These are phyloP conservation scores for Dothistroma pini DNA, from an alignment of 2,329 filamentous ascomycete genomes.

Conservation along the genomic window DNA sequence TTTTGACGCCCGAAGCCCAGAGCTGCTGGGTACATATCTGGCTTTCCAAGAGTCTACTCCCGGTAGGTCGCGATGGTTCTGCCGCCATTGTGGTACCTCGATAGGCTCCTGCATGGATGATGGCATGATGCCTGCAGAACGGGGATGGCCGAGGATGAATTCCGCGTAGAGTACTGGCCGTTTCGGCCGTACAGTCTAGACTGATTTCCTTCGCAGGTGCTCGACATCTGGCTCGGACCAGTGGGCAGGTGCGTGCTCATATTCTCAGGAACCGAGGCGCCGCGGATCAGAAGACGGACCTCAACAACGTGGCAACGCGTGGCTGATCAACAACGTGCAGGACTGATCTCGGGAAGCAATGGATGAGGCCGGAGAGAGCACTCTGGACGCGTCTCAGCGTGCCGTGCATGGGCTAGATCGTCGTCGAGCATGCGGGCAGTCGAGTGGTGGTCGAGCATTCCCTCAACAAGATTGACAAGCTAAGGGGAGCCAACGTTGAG, in stretches of 20 bases:
- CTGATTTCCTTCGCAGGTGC: neutral
- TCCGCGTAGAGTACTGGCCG: neutral
- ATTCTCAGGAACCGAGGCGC: too few relatives aligned
- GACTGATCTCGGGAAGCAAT: slow-evolving; percentile 14
- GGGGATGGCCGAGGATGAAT: slow-evolving; percentile 10
- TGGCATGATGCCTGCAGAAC: slow-evolving; percentile 7
- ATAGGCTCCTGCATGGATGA: slow-evolving; percentile 13
- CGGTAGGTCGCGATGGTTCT: slow-evolving; percentile 13
- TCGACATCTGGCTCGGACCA: slow-evolving; percentile 24
- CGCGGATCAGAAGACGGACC: neutral
- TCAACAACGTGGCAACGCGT: neutral
- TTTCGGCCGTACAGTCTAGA: neutral
- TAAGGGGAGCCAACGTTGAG: neutral
- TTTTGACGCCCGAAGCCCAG: slow-evolving; percentile 5
- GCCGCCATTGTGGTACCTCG: slow-evolving; percentile 13
- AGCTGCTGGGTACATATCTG: slow-evolving; percentile 1
- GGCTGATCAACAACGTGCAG: neutral
- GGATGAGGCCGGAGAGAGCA: slow-evolving; percentile 17
- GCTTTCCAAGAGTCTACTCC: slow-evolving; percentile 10
- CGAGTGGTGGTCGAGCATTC: slow-evolving; percentile 3
- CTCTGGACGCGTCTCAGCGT: slow-evolving; percentile 18
- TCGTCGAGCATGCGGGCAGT: neutral
- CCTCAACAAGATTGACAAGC: slow-evolving; percentile 6
- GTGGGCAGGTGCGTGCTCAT: slow-evolving; percentile 8
- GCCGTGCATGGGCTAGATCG: slow-evolving; percentile 10